Percentiles rank a stretch among this genome's conserved stretches.
Evolutionary conservation across 805 yeast genomes (phyloP).

Genomic region (Zygosaccharomyces rouxii): DNA sequence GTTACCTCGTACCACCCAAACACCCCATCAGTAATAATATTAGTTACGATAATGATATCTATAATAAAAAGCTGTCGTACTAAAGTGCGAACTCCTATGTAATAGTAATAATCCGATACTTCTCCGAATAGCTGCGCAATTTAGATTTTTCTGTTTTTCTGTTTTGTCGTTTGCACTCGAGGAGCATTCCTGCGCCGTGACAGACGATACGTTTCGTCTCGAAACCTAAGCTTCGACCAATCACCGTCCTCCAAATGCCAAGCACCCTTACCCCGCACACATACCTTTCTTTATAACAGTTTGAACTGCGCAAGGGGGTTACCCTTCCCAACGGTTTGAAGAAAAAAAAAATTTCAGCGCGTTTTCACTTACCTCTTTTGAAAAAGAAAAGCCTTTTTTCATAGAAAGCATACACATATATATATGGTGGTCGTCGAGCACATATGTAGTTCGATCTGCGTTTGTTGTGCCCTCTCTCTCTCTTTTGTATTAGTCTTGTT

Average conservation of each 20-base stretch:
- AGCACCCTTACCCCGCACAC: conserved; percentile 1
- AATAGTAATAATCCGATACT: too few species aligned
- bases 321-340: background rate
- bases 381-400: background rate
- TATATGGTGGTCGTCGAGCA: conserved; percentile 5
- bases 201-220: background rate
- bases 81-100: too few species aligned
- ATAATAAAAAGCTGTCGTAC: too few species aligned
- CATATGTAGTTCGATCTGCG: background rate
- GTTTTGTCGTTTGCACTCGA: too few species aligned
- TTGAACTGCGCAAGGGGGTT: background rate
- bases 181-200: too few species aligned
- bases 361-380: background rate
- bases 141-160: too few species aligned
- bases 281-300: background rate
- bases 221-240: background rate
- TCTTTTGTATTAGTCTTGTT: background rate
- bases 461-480: background rate
- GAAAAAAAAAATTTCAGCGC: background rate
- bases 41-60: too few species aligned
- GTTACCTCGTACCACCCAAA: too few species aligned
- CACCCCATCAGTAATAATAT: background rate
- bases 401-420: background rate
- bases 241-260: background rate
- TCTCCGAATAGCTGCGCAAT: too few species aligned